Evolutionary conservation across 805 yeast genomes (phyloP).

Genomic region (Dipodascus albidus): DNA sequence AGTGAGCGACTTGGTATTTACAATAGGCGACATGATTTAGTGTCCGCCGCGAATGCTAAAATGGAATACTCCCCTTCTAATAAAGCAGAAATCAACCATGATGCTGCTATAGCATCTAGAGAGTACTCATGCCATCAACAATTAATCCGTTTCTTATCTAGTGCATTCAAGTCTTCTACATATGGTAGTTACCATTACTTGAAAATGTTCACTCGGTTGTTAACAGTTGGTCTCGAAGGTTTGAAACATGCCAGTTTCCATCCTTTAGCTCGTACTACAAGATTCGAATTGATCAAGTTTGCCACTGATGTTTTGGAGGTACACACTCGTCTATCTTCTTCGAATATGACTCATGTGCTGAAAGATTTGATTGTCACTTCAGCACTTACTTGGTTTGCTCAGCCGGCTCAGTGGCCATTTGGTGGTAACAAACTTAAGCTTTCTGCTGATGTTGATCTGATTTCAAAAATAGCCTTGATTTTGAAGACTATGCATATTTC

Average conservation of each 20-base stretch:
- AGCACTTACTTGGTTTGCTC: constrained; percentile 68
- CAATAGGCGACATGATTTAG: constrained; percentile 41
- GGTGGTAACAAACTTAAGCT: constrained; percentile 71
- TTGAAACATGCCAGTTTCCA: constrained; percentile 61
- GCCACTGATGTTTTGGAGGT: constrained; percentile 52
- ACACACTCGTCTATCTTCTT: constrained; percentile 38
- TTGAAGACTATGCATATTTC: constrained; percentile 17
- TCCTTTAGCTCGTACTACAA: constrained; percentile 63
- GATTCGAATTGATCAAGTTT: constrained; percentile 65
- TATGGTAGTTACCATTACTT: constrained; percentile 60
- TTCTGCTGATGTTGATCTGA: constrained; percentile 51
- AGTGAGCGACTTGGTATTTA: constrained; percentile 52
- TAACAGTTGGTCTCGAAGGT: constrained; percentile 34
- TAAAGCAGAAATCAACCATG: constrained; percentile 42
- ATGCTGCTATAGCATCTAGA: constrained; percentile 37
- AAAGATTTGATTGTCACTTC: constrained; percentile 49
- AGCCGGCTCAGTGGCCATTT: constrained; percentile 57
- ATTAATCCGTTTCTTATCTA: constrained; percentile 55
- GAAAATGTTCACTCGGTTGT: constrained; percentile 51
- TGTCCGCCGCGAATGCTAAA: constrained; percentile 46
- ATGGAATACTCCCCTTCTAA: constrained; percentile 91
- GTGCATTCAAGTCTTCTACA: constrained; percentile 70
- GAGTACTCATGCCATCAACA: constrained; percentile 56
- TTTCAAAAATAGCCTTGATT: constrained; percentile 39
- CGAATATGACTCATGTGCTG: constrained; percentile 32